phyloP scores from a whole-genome alignment of 2,329 filamentous ascomycete species.

The Penicillium sp. region DNA sequence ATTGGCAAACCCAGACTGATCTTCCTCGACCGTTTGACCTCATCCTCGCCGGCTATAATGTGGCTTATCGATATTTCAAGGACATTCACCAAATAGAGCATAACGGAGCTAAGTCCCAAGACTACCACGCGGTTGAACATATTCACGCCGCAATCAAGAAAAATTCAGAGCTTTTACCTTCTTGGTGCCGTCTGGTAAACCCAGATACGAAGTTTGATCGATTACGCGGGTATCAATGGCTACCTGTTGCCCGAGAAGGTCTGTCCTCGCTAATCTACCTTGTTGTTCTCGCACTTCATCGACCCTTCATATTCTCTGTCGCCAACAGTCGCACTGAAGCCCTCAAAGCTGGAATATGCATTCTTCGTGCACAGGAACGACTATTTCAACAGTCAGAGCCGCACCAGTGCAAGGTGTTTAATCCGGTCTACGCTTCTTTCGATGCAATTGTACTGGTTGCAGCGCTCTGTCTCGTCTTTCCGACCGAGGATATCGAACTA shows the following conservation, averaged over 20 bases:
- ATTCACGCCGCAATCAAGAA: conserved; percentile 10
- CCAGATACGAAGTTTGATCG: conserved; percentile 17
- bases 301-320: conserved; percentile 18
- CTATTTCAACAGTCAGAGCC: conserved; percentile 13
- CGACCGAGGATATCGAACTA: conserved; percentile 1
- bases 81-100: no score
- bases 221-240: conserved; percentile 12
- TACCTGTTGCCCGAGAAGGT: conserved; percentile 15
- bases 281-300: conserved; percentile 19
- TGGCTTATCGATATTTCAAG: no score
- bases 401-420: conserved; percentile 18
- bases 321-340: conserved; percentile 16
- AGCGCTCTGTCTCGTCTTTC: conserved; percentile 12
- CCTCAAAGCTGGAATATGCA: conserved; percentile 11
- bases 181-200: conserved; percentile 16
- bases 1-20: not conserved
- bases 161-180: conserved; percentile 9
- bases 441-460: conserved; percentile 20
- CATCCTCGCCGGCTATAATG: no score
- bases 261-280: conserved; percentile 15
- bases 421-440: conserved; percentile 20
- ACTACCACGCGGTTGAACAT: conserved; percentile 9
- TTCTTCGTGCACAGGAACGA: conserved; percentile 16
- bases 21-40: no score
- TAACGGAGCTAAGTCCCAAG: not conserved